phyloP scores from a whole-genome alignment of 768 basidiomycete genomes.

The Tylopilus sp. region DNA sequence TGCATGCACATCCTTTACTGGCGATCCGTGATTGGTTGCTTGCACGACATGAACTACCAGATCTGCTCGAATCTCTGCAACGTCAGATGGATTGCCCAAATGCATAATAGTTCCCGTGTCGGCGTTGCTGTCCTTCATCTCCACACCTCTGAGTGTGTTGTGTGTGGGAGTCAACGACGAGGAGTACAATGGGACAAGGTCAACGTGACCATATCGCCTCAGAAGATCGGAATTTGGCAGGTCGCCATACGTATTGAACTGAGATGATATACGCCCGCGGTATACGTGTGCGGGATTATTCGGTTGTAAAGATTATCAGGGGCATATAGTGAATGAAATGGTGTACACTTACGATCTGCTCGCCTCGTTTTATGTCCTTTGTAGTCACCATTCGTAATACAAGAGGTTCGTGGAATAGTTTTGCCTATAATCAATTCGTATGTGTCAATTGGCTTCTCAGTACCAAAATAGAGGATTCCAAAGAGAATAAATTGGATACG shows the following conservation, averaged over 20 bases:
- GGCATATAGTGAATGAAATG: neutral
- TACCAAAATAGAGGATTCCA: neutral
- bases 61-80: slow-evolving; percentile 77
- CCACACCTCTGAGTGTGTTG: slow-evolving; percentile 4
- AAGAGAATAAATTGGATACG: neutral
- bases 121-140: slow-evolving; percentile 6
- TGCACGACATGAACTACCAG: slow-evolving; percentile 47
- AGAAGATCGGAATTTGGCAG: slow-evolving; percentile 90
- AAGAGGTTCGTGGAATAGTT: slow-evolving; percentile 74
- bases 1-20: slow-evolving; percentile 9
- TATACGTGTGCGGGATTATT: neutral
- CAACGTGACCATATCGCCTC: slow-evolving; percentile 93
- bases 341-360: slow-evolving; percentile 72
- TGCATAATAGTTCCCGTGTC: slow-evolving; percentile 19
- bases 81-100: slow-evolving; percentile 71
- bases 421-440: slow-evolving; percentile 50
- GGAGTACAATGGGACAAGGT: slow-evolving; percentile 57
- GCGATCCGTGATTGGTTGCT: slow-evolving; percentile 6
- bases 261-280: neutral
- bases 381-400: slow-evolving; percentile 80
- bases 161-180: slow-evolving; percentile 8
- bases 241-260: slow-evolving; percentile 97
- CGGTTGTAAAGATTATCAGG: neutral
- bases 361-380: slow-evolving; percentile 65
- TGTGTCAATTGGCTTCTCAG: neutral